Base-by-base conservation (phyloP, 148 eudicot species). In the Cornus kousa region DNA sequence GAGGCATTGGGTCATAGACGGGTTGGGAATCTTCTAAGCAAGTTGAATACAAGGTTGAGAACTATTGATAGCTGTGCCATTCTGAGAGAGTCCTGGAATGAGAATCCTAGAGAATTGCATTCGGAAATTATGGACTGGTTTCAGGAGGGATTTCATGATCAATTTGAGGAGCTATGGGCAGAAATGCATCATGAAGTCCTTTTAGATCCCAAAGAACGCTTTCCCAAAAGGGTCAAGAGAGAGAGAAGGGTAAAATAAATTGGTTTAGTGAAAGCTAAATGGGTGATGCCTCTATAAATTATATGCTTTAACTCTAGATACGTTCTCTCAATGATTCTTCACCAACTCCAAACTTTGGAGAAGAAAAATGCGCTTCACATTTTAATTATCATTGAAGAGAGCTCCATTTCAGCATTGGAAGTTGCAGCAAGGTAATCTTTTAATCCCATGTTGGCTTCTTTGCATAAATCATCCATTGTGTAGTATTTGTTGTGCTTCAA, bases 71-170 rank as follows among this genome's bases (percentile, higher is more conserved):
- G 85, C 75, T 85, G 94, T 84, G 87, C 72, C 23, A 88, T 10
- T 74, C 74, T 96, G 59, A 74, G 81, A 62, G 83, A 81, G 75
- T 78, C 78, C 32, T 93, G 98, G 98, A 75, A 82, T 48, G 84
- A 92, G 46, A 87, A 90, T 79, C 91, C 90, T 7, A 78, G 16
- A 72, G 84, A 78, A 75, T 60, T 96, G 83, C 78, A 86, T 87
- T 14, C 46, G 23, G 99, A 93, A 84, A 83, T 93, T 53, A 74
- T 32, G 73, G 93, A 85, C 77, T 91, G 95, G 95, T 93, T 93
- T 84, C 95, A 87, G 77, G 83, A 79, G 48, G 90, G 84, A 40
- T 91, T 80, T 74, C 73, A 48, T 72, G 53, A 46, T 78, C 81
- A 69, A 32, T 93, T 93, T 75, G 86, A 84, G 7, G 73, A 84